phyloP scores from a whole-genome alignment of 2,329 filamentous ascomycete genomes.

The Lanzia echinophila region DNA sequence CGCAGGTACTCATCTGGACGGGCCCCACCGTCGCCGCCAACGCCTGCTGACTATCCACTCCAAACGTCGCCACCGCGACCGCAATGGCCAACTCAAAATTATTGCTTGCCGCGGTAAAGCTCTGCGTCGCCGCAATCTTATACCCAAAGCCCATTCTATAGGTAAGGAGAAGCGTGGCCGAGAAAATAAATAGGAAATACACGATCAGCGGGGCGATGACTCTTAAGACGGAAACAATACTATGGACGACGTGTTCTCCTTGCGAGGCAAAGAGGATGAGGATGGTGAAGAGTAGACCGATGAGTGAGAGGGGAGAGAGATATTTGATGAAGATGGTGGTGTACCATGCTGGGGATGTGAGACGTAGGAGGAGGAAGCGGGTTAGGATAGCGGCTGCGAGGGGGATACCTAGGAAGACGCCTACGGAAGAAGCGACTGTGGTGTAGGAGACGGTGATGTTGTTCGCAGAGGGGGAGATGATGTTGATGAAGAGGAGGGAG shows the following conservation, averaged over 20 bases:
- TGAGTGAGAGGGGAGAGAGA: constrained; percentile 66
- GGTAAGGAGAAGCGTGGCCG: constrained; percentile 55
- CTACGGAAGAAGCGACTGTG: constrained; percentile 71
- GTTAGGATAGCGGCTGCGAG: constrained; percentile 74
- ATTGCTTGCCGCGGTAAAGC: constrained; percentile 85
- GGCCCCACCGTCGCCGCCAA: constrained; percentile 79
- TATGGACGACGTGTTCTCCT: constrained; percentile 67
- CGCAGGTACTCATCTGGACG: too few species aligned
- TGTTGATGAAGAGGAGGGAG: constrained; percentile 56
- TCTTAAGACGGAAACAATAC: constrained; percentile 75
- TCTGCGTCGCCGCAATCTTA: constrained; percentile 64
- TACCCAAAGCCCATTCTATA: constrained; percentile 69
- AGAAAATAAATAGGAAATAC: constrained; percentile 74
- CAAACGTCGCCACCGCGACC: constrained; percentile 76
- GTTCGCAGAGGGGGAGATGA: constrained; percentile 51
- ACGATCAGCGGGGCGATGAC: constrained; percentile 76
- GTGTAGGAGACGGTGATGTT: constrained; percentile 48
- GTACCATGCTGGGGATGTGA: constrained; percentile 56
- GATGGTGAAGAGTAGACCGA: constrained; percentile 83
- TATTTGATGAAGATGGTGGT: constrained; percentile 62
- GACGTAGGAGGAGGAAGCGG: constrained; percentile 51
- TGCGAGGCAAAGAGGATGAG: constrained; percentile 80
- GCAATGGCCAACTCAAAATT: constrained; percentile 92
- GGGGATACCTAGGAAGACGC: constrained; percentile 78
- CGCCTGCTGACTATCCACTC: constrained; percentile 70